Conservation (phyloP, 352 stramenopile genomes). For the Thalassiosira sp. region DNA sequence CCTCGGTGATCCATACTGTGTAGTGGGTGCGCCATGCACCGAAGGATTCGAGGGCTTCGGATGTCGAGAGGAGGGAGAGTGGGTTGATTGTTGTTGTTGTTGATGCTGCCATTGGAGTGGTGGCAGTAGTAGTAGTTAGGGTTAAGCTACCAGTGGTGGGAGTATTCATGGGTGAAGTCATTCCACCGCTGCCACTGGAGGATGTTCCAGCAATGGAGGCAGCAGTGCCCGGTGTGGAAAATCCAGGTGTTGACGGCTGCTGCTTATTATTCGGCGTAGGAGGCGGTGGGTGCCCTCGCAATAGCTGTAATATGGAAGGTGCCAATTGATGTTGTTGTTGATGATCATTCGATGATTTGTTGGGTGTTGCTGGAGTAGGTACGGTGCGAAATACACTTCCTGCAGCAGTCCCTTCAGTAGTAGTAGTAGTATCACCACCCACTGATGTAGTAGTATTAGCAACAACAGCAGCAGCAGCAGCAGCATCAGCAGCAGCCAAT, state of each 20-base stretch:
- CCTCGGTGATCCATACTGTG: slow-evolving; percentile 82
- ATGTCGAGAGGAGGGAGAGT: slow-evolving; percentile 34
- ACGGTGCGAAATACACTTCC: slow-evolving; percentile 1
- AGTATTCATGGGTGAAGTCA: not conserved
- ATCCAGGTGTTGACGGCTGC: too few relatives aligned
- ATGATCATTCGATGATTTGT: too few relatives aligned
- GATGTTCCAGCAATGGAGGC: not conserved
- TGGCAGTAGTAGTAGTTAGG: not conserved
- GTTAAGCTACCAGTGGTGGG: not conserved
- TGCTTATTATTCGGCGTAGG: not conserved
- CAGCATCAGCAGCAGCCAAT: too few relatives aligned
- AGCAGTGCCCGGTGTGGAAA: too few relatives aligned
- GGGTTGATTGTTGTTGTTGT: not conserved
- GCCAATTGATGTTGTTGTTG: not conserved
- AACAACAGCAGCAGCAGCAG: not conserved
- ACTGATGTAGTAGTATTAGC: too few relatives aligned
- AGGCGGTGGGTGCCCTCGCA: slow-evolving; percentile 7
- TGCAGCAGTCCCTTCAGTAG: not conserved
- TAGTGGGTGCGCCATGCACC: slow-evolving; percentile 59
- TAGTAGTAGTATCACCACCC: not conserved
- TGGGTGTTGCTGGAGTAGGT: slow-evolving; percentile 1
- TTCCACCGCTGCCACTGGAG: not conserved
- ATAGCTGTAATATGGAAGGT: slow-evolving; percentile 4
- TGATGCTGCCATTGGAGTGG: not conserved
- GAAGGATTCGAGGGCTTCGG: slow-evolving; percentile 44